Base-by-base conservation (phyloP, 2,329 filamentous ascomycete species). In the Fusarium protoensiforme region DNA sequence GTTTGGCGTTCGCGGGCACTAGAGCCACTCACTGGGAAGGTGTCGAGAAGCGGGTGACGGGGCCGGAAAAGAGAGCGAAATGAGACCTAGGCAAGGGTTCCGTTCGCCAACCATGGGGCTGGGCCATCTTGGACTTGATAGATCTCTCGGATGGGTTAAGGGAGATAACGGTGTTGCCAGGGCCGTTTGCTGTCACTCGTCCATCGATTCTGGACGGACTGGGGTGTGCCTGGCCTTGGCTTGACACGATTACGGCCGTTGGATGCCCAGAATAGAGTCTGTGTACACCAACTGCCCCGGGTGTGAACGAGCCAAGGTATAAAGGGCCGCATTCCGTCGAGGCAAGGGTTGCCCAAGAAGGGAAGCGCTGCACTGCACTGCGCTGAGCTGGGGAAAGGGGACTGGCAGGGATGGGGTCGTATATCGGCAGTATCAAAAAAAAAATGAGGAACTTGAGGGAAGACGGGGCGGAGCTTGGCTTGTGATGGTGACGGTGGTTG, bases 11-110 rank as follows among this genome's bases (percentile, higher is more conserved):
- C 65, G 70, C 58, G 68, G 64, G 61, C 61, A 75, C 58, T 61
- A 70, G 71, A 64, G 67, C 67, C 69, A 78, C 69, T 75, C 67
- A 78, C 69, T 75, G 67, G 74, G 69, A 75, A 77, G 69, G 76
- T 75, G 73, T 78, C 73, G 74, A 76, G 74, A 65, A 77, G 76
- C 75, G 76, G 76, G 71, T 75, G 71, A 78, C 66, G 76, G 76
- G 74, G 76, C 74, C 76, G 76, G 70, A 69, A 65, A 75, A 64
- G 71, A 76, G 75, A 78, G 69, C 76, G 76, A 78, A 78, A 78
- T 78, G 76, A 78, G 72, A 69, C 67, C 59, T 70, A 65, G 75
- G 66, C 72, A 61, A 76, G 71, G 76, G 69, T 75, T 64, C 54
- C 59, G 73, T 72, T 78, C 69, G 69, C 75, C 73, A 78, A 78